Percentiles rank a stretch among this genome's conserved stretches.
Conservation (phyloP, 139 green algal genomes). For the Auxenochlorella protothecoides region DNA sequence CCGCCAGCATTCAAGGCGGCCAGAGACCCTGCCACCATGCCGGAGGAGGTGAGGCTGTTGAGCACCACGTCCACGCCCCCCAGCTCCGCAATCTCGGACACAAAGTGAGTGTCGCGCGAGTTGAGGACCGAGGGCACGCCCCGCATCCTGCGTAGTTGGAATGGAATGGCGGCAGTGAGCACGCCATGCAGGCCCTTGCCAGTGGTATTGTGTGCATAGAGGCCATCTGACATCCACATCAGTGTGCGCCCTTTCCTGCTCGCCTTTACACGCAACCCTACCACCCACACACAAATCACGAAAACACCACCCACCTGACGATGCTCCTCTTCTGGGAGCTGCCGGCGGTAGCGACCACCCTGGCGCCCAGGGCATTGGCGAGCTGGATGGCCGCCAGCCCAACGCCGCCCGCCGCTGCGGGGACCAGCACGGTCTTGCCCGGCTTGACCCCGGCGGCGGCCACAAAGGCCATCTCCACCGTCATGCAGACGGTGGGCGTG, state of each 20-base stretch:
- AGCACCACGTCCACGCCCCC: slow-evolving; percentile 32
- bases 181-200: no score
- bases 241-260: no score
- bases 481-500: slow-evolving; percentile 68
- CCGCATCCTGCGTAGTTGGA: slow-evolving; percentile 32
- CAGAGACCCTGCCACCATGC: slow-evolving; percentile 67
- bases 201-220: no score
- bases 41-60: slow-evolving; percentile 82
- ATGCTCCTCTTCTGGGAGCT: slow-evolving; percentile 39
- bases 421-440: slow-evolving; percentile 48
- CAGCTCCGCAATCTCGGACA: not conserved
- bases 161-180: no score
- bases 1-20: slow-evolving; percentile 44
- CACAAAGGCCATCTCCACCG: slow-evolving; percentile 42
- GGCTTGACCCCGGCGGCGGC: slow-evolving; percentile 22
- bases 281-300: no score
- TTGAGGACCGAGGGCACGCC: slow-evolving; percentile 28
- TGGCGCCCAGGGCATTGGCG: slow-evolving; percentile 30
- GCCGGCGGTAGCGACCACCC: slow-evolving; percentile 40
- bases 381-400: slow-evolving; percentile 59
- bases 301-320: no score
- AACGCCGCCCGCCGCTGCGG: slow-evolving; percentile 64
- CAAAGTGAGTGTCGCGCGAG: slow-evolving; percentile 55
- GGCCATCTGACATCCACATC: no score
- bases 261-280: no score